Percentiles rank a stretch among this genome's conserved stretches.
Evolutionary conservation across 768 basidiomycete species (phyloP).

Genomic region (Pulveroboletus sp.): DNA sequence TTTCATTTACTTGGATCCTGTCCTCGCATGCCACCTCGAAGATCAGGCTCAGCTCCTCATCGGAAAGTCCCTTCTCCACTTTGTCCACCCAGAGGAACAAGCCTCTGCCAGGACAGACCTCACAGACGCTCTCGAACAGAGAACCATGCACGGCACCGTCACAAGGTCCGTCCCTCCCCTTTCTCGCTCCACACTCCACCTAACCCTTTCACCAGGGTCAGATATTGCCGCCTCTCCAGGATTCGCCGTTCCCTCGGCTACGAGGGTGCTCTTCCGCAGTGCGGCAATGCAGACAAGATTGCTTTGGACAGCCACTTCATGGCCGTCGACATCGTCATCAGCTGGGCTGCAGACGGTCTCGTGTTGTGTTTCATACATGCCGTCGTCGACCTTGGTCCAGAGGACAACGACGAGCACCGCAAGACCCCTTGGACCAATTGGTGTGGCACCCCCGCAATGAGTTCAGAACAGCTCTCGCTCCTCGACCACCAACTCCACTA

Average conservation of each 20-base stretch:
- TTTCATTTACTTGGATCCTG: conserved; percentile 83
- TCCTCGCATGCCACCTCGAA: conserved; percentile 66
- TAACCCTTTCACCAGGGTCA: conserved; percentile 50
- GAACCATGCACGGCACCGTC: conserved; percentile 78
- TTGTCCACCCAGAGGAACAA: conserved; percentile 84
- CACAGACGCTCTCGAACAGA: conserved; percentile 64
- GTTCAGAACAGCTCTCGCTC: conserved; percentile 50
- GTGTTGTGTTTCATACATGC: conserved; percentile 89
- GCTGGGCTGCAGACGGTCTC: conserved; percentile 82
- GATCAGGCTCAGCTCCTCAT: conserved; percentile 66
- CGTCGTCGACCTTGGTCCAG: conserved; percentile 61
- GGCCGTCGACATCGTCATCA: conserved; percentile 86
- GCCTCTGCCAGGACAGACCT: conserved; percentile 71
- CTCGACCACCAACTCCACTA: conserved; percentile 57
- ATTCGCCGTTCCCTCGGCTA: conserved; percentile 73
- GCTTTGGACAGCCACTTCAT: conserved; percentile 72
- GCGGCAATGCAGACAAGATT: conserved; percentile 66
- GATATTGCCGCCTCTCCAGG: conserved; percentile 71
- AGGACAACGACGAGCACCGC: conserved; percentile 69
- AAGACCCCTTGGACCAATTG: conserved; percentile 84
- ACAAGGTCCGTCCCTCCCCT: conserved; percentile 50
- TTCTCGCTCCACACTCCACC: conserved; percentile 13
- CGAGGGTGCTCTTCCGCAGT: conserved; percentile 48
- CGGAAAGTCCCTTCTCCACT: conserved; percentile 66
- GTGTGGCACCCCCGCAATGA: conserved; percentile 76